These are phyloP conservation scores for Neurospora sp. DNA, from an alignment of 2,329 filamentous ascomycete genomes.

Conservation along the genomic window DNA sequence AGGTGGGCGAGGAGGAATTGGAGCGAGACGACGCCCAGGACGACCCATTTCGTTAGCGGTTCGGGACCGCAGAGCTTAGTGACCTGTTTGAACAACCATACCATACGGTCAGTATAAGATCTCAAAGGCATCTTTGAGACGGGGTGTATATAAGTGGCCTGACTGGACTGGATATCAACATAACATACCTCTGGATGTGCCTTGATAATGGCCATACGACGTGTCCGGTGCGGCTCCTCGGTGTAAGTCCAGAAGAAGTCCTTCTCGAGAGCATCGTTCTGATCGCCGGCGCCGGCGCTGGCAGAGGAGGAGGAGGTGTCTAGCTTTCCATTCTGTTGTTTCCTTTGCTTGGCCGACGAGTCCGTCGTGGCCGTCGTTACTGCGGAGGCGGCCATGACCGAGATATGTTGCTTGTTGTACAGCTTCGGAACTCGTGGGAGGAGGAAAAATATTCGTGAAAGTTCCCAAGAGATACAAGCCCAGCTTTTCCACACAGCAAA, in stretches of 20 bases:
- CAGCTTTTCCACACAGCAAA: not conserved
- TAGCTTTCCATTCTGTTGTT: not conserved
- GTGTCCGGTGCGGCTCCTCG: slow-evolving; percentile 88
- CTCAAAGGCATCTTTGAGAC: not conserved
- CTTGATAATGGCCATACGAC: slow-evolving; percentile 91
- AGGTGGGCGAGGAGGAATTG: slow-evolving; percentile 71
- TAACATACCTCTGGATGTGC: slow-evolving; percentile 77
- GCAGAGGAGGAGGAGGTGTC: not conserved
- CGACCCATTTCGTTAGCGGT: slow-evolving; percentile 89
- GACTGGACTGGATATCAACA: not conserved
- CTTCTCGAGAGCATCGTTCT: slow-evolving; percentile 20
- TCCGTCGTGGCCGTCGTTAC: not conserved
- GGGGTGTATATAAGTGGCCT: not conserved
- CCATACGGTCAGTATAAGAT: not conserved
- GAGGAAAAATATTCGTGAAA: not conserved
- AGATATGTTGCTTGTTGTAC: not conserved
- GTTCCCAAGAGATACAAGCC: not conserved
- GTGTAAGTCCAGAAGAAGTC: slow-evolving; percentile 99
- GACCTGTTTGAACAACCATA: slow-evolving; percentile 48
- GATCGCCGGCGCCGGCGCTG: not conserved
- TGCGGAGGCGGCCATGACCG: not conserved
- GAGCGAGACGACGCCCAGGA: slow-evolving; percentile 69
- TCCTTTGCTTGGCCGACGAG: not conserved
- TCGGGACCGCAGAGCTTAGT: slow-evolving; percentile 96
- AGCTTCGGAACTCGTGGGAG: not conserved